Conservation (phyloP, 2,329 filamentous ascomycete genomes). For the Phoma sp. region DNA sequence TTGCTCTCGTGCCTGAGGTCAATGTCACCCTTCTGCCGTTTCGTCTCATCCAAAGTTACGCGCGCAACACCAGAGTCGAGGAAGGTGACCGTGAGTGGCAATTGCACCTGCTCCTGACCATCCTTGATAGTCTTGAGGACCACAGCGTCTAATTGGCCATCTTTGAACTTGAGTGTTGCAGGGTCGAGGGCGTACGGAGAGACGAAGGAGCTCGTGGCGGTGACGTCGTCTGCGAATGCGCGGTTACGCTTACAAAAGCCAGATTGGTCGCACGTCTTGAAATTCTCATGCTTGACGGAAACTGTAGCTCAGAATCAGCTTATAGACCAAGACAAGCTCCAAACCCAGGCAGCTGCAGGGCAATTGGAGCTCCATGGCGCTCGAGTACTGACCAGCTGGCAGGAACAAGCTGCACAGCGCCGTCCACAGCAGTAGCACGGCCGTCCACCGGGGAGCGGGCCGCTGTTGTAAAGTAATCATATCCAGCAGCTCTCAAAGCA, state of each 20-base stretch:
- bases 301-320: conserved; percentile 55
- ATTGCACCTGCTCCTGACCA: conserved; percentile 70
- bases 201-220: conserved; percentile 70
- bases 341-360: not conserved
- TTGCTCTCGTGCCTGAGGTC: conserved; percentile 83
- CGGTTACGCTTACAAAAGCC: conserved; percentile 98
- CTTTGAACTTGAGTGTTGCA: conserved; percentile 74
- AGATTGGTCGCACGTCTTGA: conserved; percentile 94
- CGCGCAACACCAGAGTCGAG: conserved; percentile 87
- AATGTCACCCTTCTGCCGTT: conserved; percentile 85
- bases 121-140: conserved; percentile 79
- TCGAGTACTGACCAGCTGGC: conserved; percentile 44
- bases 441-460: conserved; percentile 67
- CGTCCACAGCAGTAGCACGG: conserved; percentile 47
- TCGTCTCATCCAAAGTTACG: conserved; percentile 90
- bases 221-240: conserved; percentile 80
- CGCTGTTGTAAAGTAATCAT: conserved; percentile 36
- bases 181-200: conserved; percentile 80
- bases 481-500: conserved; percentile 29
- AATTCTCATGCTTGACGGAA: conserved; percentile 92
- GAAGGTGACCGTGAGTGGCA: conserved; percentile 87
- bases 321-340: not conserved
- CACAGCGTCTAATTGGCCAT: conserved; percentile 78
- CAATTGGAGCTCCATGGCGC: conserved; percentile 7
- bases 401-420: conserved; percentile 43